Evolutionary conservation across 2,329 filamentous ascomycete species (phyloP), one percentile per base, ranked within the genome.

Genomic region (Xylariaceae sp.): DNA sequence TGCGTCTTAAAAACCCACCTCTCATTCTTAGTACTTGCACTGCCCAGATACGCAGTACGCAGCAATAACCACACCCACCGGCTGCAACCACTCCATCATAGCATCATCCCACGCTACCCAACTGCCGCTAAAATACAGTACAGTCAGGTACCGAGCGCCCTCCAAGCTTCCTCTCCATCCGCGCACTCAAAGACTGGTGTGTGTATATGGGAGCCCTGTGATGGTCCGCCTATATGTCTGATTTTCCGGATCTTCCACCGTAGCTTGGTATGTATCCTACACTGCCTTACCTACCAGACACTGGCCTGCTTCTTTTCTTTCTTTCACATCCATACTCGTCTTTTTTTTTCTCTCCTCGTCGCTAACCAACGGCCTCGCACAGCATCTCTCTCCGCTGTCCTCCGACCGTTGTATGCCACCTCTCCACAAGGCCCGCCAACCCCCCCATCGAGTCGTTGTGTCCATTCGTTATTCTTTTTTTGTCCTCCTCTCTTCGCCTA

Each of bases 371-470:
- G 40, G 42, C 53, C 59, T 62, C 59, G 59, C 54, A 63, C 62
- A 58, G 60, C 59, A 44, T 51, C 45, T 44, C 44, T 48, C 42
- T 46, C 53, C 42, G 57, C 61, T 59, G 56, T 59, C 47, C 52
- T 57, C 62, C 60, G 62, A 63, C 59, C 59, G 61, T 63, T 61
- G 55, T 52, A 53, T 53, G n/a, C 50, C 50, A n/a, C 44, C 52
- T 58, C 58, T 56, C 59, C 61, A 58, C 59, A 45, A 43, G 16
- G 49, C 45, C 45, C 39, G 47, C 44, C 50, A 54, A 43, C 53
- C 57, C 45, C 57, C 57, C 55, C 58, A 60, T 50, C 56, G 56
- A 66, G 65, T 64, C 54, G 64, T 61, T 59, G 61, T 57, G 61
- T 66, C 51, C 63, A 56, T 63, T 65, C 62, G 55, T 66, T 64